Base-by-base conservation (phyloP, 2,329 filamentous ascomycete species). In the Cercospora sp. region DNA sequence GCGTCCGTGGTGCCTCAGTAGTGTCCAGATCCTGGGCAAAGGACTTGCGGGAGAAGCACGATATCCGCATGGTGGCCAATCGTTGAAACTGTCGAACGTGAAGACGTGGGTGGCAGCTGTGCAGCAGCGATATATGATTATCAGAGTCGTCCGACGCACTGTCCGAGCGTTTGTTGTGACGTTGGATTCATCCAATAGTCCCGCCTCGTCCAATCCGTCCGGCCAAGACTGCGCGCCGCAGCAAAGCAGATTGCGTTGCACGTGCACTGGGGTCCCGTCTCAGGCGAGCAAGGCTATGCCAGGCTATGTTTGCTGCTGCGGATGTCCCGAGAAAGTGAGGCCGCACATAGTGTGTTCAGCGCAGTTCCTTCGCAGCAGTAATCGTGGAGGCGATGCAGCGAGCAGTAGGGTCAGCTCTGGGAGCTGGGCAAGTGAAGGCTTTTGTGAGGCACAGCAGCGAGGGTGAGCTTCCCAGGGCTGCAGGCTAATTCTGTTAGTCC, bases 31-130 rank as follows among this genome's bases (percentile, higher is more conserved):
- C 67, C 65, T 69, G 70, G 66, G 71, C 69, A 64, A 69, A 23
- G 42, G 51, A 51, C 58, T 60, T 69, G 64, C 60, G 39, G 57
- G 72, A 73, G 66, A 77, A 77, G 69, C 76, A 77, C 64, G 68
- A 73, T 64, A 77, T 67, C 18, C 67, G 71, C 75, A 77, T 77
- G 42, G 31, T 74, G 16, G 57, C 39, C 39, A 58, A 48, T 42
- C 26, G 60, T 62, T 33, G 58, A 39, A 42, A 18, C 51, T 48
- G 60, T 62, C 31, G n/a, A 23, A 42, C 16, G n/a, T 67, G 36
- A 33, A 58, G 62, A 63, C 36, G 59, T 55, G 45, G 48, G 60
- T 42, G 61, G 33, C 53, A 42, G 63, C 26, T 42, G 36, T 42
- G 58, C 33, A 12, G 45, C 30, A 28, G 39, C 31, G 30, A 28